phyloP scores from a whole-genome alignment of 352 stramenopile species.

The Phytophthora chlamydospora region DNA sequence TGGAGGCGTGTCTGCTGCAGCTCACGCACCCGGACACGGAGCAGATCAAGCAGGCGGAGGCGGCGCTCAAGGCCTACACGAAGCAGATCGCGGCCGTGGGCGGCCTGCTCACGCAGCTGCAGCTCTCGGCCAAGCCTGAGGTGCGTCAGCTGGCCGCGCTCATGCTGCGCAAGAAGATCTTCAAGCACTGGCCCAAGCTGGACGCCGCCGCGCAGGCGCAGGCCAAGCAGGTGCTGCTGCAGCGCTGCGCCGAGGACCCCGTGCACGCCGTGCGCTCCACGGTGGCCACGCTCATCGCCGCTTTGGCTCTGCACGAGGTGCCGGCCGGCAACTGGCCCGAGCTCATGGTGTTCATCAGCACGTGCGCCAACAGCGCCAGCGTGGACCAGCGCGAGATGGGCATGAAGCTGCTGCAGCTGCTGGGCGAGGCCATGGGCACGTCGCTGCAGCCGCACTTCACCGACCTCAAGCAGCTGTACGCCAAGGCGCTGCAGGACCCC shows the following conservation, averaged over 20 bases:
- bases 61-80: slow-evolving; percentile 92
- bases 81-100: slow-evolving; percentile 90
- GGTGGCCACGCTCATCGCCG: slow-evolving; percentile 83
- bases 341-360: slow-evolving; percentile 95
- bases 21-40: slow-evolving; percentile 95
- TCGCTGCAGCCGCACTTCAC: slow-evolving; percentile 83
- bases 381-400: slow-evolving; percentile 91
- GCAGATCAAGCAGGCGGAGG: slow-evolving; percentile 95
- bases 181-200: slow-evolving; percentile 93
- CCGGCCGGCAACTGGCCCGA: slow-evolving; percentile 89
- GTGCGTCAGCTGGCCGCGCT: slow-evolving; percentile 94
- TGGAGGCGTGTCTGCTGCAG: slow-evolving; percentile 87
- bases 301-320: slow-evolving; percentile 81
- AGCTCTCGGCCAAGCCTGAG: slow-evolving; percentile 71
- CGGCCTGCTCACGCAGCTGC: slow-evolving; percentile 91
- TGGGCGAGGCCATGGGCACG: slow-evolving; percentile 93
- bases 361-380: slow-evolving; percentile 77
- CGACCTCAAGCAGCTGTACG: slow-evolving; percentile 83
- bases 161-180: slow-evolving; percentile 94
- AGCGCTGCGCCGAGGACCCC: slow-evolving; percentile 84
- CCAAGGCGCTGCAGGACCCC: slow-evolving; percentile 72
- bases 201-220: slow-evolving; percentile 74
- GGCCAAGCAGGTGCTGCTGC: slow-evolving; percentile 91
- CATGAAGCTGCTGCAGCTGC: slow-evolving; percentile 94
- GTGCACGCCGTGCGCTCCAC: slow-evolving; percentile 89